Evolutionary conservation across 306 rosid genomes (phyloP).

Genomic region (Cotoneaster glaucophyllus): DNA sequence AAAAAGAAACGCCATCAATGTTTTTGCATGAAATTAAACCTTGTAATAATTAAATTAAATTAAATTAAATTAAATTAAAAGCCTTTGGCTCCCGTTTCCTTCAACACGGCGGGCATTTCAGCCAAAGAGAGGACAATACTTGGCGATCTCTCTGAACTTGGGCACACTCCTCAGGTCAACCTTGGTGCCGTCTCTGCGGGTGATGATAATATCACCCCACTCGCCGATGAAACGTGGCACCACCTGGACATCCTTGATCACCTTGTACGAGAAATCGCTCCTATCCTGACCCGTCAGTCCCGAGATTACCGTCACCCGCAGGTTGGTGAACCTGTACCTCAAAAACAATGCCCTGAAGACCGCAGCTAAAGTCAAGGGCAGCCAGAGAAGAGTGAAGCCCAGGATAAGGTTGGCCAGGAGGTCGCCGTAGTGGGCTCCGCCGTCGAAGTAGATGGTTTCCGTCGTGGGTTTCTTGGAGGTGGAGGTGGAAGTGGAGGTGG

Average conservation of each 20-base stretch:
- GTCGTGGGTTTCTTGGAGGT: slow-evolving; percentile 27
- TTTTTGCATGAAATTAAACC: background rate
- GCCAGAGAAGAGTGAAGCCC: slow-evolving; percentile 85
- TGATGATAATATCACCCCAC: slow-evolving; percentile 88
- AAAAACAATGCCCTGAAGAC: slow-evolving; percentile 62
- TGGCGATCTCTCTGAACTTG: slow-evolving; percentile 74
- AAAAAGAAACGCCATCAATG: background rate
- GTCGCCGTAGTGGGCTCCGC: slow-evolving; percentile 94
- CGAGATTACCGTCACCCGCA: slow-evolving; percentile 78
- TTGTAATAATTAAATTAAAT: slow-evolving; percentile 1
- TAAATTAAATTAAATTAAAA: slow-evolving; percentile 47
- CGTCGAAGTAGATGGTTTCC: slow-evolving; percentile 82
- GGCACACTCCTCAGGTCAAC: slow-evolving; percentile 89
- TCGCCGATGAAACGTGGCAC: slow-evolving; percentile 90
- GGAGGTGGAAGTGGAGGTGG: slow-evolving; percentile 4
- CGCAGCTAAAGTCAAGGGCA: slow-evolving; percentile 79
- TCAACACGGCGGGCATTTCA: slow-evolving; percentile 25
- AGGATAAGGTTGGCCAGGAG: slow-evolving; percentile 60
- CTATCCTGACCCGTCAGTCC: slow-evolving; percentile 83
- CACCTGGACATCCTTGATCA: slow-evolving; percentile 79
- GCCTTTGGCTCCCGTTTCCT: slow-evolving; percentile 51
- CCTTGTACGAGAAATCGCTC: slow-evolving; percentile 73
- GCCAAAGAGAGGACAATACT: slow-evolving; percentile 70
- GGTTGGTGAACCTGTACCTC: slow-evolving; percentile 85
- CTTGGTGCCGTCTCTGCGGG: slow-evolving; percentile 76